Evolutionary conservation across 768 basidiomycete species (phyloP), one percentile per base, ranked within the genome.

Genomic region (Mycena rosella): DNA sequence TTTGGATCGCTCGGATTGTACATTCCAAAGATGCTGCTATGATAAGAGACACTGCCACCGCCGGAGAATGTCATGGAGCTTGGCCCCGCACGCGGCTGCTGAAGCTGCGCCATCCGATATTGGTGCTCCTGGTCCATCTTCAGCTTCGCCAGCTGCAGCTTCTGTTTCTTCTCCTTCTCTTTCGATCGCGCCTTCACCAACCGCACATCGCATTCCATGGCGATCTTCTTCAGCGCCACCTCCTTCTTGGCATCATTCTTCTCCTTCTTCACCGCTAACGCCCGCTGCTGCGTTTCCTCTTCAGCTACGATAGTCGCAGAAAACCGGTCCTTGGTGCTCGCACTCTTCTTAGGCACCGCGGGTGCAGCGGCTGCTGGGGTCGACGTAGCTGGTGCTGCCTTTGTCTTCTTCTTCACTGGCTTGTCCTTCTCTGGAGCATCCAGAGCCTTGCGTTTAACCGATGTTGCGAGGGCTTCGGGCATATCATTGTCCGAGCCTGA

Each of bases 121-220:
- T 6, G 71, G 68, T 74, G 81, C 78, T 14, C 69, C 70, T 65
- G 70, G 71, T 22, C 77, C 78, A 24, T 78, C 78, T 49, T 74
- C 76, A 51, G 0, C 78, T 82, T 34, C 26, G n/a, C n/a, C 36
- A 38, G 34, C 6, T 42, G 51, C 40, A 32, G 27, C 64, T 47
- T 52, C 13, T 15, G 24, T 34, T 15, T 27, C 11, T 59, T 27
- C 24, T 53, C 57, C 30, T 0, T 13, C 64, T 44, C 13, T 38
- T 29, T 53, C 11, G 30, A 9, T 29, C n/a, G 24, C 14, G 9
- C 32, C 38, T 8, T 51, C 13, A 13, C 5, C 45, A 52, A 14
- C 26, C 15, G 15, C 24, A 65, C 7, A 27, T 29, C 18, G 18
- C 8, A 24, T 20, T 34, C 32, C 32, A 34, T 34, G 7, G 6